Base-by-base conservation (phyloP, 257 asterid genomes). In the Lycium ferocissimum region DNA sequence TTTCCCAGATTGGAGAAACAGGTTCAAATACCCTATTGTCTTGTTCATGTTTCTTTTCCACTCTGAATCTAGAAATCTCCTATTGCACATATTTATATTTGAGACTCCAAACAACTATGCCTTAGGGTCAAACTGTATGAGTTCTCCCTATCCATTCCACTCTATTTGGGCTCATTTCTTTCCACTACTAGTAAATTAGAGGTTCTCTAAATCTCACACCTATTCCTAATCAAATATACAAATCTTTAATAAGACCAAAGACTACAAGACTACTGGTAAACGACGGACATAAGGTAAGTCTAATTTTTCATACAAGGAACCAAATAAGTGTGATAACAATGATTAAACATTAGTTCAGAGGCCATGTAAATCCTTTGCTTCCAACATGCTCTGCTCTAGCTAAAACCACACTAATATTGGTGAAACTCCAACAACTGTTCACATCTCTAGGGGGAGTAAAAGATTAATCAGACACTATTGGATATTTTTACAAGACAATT, bases 251-350 rank as follows among this genome's bases (percentile, higher is more conserved):
- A 20, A 75, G 62, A 73, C 7, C 13, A 10, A 45, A 45, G 56
- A 20, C 69, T 11, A 65, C 35, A 65, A 33, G 73, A 49, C 61
- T 75, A 75, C 61, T 11, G 43, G 62, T 49, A 49, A 47, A 75
- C 61, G 0, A 75, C 4, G 57, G 20, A 75, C n/a, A 43, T 49
- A 47, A 73, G 0, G 13, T 75, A 11, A 75, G 62, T 12, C 20
- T 75, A 75, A 47, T n/a, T 47, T 66, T 73, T 43, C 33, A 18
- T 20, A 20, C n/a, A 20, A 73, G 81, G 61, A 73, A 73, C 43
- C n/a, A 49, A 47, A 22, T 47, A 47, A 22, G 81, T 6, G 61
- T 75, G 49, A 20, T 47, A 75, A 47, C 81, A 7, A 18, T 69
- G 26, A 76, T 20, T 3, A 49, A 26, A 49, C 62, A 45, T 67